Base-by-base conservation (phyloP, 2,329 filamentous ascomycete genomes). In the Cercospora nicotianae region DNA sequence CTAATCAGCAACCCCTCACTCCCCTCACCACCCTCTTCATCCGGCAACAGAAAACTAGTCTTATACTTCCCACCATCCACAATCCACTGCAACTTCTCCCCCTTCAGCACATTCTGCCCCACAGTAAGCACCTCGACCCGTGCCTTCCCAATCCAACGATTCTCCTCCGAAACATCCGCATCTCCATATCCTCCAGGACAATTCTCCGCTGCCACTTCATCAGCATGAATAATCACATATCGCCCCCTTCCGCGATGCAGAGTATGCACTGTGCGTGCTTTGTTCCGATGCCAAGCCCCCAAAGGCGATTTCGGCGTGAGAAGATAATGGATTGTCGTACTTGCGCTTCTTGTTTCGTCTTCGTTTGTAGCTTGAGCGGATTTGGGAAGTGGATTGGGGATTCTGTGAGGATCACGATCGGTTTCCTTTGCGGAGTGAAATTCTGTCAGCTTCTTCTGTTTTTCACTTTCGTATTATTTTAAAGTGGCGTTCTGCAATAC, bases 1-100 rank as follows among this genome's bases (percentile, higher is more conserved):
- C 85, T 87, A 67, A 91, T 90, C 79, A 91, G 80, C 72, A 90
- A 76, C 0, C 86, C 87, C 18, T 81, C 81, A 42, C 79, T 81
- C 42, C 77, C 79, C 28, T 72, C 74, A 4, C 75, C 73, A 2
- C 74, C 77, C 53, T 78, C 78, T 9, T 75, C 77, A 62, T 84
- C 83, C 1, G 83, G 81, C 33, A 90, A 76, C 66, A 91, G 74
- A 77, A 85, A 90, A 73, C 84, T 89, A 10, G 85, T 86, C 79
- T 91, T 91, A 75, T 85, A 91, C 76, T 87, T 87, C 4, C 87
- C 88, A 0, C 89, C 89, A 63, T 90, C 87, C 7, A 92, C 89
- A 68, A 90, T 59, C 62, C 89, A 91, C 76, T 90, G 87, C 74
- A 89, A 70, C 75, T 76, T 85, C 80, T 91, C 89, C 0, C 88